phyloP scores from a whole-genome alignment of 2,329 filamentous ascomycete genomes.

The Plectosphaerella cucumerina region DNA sequence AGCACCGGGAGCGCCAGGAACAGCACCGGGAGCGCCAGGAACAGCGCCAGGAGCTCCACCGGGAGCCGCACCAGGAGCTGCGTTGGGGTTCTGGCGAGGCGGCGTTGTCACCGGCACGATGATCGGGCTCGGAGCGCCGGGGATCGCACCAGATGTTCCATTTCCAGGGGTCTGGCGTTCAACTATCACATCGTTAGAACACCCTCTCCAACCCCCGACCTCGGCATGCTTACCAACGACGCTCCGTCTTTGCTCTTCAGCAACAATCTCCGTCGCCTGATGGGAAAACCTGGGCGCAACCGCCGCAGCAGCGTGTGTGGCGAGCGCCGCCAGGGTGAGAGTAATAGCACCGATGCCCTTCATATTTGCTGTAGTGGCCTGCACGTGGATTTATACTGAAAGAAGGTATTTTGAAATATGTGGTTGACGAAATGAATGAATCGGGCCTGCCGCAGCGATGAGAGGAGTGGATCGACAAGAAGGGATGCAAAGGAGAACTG shows the following conservation, averaged over 20 bases:
- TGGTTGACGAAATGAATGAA: not conserved
- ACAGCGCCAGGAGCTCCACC: not conserved
- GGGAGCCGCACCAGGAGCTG: not conserved
- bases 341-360: slow-evolving; percentile 9
- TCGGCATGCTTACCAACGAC: not conserved
- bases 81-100: not conserved
- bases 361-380: slow-evolving; percentile 7
- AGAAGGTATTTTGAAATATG: not conserved
- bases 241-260: not conserved
- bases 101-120: not conserved
- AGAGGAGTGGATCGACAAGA: too few relatives aligned
- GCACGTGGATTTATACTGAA: not conserved
- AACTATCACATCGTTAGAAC: not conserved
- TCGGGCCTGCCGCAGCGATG: not conserved
- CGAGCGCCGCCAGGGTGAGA: slow-evolving; percentile 10
- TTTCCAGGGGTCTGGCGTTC: slow-evolving; percentile 2
- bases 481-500: not conserved
- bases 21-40: not conserved
- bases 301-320: slow-evolving; percentile 11
- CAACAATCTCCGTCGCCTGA: not conserved
- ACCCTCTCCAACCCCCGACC: not conserved
- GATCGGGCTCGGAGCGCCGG: not conserved
- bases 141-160: not conserved
- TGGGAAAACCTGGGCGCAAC: not conserved
- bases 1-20: not conserved